These are phyloP conservation scores for Ustilago cynodontis DNA, from an alignment of 1,284 basidiomycete genomes.

Conservation along the genomic window DNA sequence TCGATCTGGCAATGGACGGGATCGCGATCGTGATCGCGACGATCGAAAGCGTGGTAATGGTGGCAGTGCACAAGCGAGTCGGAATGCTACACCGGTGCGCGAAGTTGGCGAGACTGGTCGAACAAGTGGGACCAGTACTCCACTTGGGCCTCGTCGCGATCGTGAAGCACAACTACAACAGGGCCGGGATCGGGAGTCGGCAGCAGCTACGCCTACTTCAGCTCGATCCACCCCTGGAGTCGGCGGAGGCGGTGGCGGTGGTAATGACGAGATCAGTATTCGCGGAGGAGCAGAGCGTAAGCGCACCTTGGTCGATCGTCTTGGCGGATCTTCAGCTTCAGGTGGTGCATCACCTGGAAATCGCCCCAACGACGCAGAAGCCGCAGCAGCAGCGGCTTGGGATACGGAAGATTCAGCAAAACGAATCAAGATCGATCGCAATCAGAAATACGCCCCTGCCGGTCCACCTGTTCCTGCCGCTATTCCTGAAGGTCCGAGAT, in stretches of 20 bases:
- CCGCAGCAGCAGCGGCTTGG: slow-evolving; percentile 9
- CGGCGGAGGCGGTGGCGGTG: slow-evolving; percentile 13
- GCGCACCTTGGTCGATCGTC: slow-evolving; percentile 38
- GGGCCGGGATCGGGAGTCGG: slow-evolving; percentile 15
- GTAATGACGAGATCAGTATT: slow-evolving; percentile 23
- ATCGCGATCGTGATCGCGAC: slow-evolving; percentile 6
- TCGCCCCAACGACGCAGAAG: not conserved
- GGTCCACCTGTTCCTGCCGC: slow-evolving; percentile 14
- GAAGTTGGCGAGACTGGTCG: slow-evolving; percentile 16
- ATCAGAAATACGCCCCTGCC: slow-evolving; percentile 29
- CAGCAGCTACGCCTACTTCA: slow-evolving; percentile 20
- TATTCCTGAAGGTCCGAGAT: slow-evolving; percentile 20
- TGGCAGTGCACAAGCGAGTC: slow-evolving; percentile 34
- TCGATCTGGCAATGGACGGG: not conserved
- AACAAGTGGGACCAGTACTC: slow-evolving; percentile 21
- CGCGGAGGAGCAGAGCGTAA: slow-evolving; percentile 36
- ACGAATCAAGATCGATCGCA: slow-evolving; percentile 38
- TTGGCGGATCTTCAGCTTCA: slow-evolving; percentile 16
- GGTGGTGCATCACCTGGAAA: slow-evolving; percentile 15
- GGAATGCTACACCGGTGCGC: slow-evolving; percentile 32
- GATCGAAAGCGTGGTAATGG: slow-evolving; percentile 17
- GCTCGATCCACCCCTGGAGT: slow-evolving; percentile 21
- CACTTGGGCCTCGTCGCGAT: slow-evolving; percentile 29
- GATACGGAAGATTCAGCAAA: slow-evolving; percentile 27
- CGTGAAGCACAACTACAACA: slow-evolving; percentile 33